phyloP scores from a whole-genome alignment of 192 early-diverging fungal species.

The Coemansia sp. region DNA sequence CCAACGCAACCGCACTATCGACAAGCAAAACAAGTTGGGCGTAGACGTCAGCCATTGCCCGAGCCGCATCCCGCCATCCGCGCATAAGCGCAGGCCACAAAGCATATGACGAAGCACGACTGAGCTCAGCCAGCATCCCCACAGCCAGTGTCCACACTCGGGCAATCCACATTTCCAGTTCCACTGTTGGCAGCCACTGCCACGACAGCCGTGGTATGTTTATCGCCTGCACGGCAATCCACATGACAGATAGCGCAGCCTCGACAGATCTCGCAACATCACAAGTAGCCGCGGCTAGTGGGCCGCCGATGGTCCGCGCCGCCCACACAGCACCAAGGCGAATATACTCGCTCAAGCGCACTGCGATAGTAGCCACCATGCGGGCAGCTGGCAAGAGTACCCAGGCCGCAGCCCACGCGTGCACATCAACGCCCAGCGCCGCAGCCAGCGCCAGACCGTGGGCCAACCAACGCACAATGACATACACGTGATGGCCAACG shows the following conservation, averaged over 20 bases:
- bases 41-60: constrained; percentile 37
- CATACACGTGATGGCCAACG: background rate
- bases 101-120: background rate
- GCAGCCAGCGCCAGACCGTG: background rate
- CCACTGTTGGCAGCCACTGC: background rate
- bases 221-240: background rate
- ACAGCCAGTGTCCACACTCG: background rate
- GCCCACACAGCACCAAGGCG: background rate
- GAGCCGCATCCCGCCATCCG: constrained; percentile 20
- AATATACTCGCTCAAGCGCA: background rate
- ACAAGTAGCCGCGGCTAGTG: background rate
- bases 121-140: background rate
- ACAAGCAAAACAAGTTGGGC: constrained; percentile 26
- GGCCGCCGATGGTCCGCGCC: background rate
- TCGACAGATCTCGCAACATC: background rate
- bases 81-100: constrained; percentile 25
- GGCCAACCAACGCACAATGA: background rate
- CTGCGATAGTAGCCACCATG: background rate
- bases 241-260: background rate
- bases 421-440: background rate
- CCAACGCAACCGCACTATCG: constrained; percentile 22
- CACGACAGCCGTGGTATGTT: background rate
- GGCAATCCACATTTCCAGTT: background rate
- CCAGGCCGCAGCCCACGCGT: background rate
- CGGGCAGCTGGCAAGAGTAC: background rate